Evolutionary conservation across 805 yeast species (phyloP).

Genomic region (Pichia paraexigua): DNA sequence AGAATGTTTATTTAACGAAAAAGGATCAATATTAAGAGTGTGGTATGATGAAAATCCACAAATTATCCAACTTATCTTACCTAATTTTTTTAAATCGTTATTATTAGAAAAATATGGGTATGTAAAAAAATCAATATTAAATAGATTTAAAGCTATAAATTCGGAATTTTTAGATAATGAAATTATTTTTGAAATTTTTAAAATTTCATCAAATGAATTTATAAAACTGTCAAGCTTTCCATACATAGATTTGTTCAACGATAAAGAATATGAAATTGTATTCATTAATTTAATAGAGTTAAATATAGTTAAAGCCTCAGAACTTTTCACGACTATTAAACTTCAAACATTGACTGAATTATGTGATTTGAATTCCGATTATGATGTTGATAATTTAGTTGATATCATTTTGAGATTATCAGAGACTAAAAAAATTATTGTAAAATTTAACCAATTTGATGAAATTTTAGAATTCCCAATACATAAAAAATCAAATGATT

Average conservation of each 20-base stretch:
- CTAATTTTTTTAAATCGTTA: background rate
- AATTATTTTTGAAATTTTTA: background rate
- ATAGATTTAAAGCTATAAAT: background rate
- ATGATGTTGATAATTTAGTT: conserved; percentile 4
- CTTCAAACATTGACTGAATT: conserved; percentile 12
- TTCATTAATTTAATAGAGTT: conserved; percentile 15
- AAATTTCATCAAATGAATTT: background rate
- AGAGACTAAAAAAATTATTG: conserved; percentile 16
- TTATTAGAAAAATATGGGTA: conserved; percentile 6
- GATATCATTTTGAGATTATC: background rate
- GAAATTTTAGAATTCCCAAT: conserved; percentile 4
- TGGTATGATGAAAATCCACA: background rate
- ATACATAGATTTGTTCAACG: background rate
- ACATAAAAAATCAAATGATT: background rate
- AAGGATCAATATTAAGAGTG: background rate
- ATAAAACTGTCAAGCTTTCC: background rate
- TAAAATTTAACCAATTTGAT: conserved; percentile 19
- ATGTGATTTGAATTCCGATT: conserved; percentile 6
- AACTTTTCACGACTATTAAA: conserved; percentile 14
- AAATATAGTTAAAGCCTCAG: conserved; percentile 19
- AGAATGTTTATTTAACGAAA: background rate
- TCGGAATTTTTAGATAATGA: background rate
- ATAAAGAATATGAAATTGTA: conserved; percentile 1
- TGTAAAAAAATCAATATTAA: background rate
- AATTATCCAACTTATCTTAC: background rate